These are phyloP conservation scores for Cryphonectria nitschkei DNA, from an alignment of 2,329 filamentous ascomycete genomes.

Conservation along the genomic window DNA sequence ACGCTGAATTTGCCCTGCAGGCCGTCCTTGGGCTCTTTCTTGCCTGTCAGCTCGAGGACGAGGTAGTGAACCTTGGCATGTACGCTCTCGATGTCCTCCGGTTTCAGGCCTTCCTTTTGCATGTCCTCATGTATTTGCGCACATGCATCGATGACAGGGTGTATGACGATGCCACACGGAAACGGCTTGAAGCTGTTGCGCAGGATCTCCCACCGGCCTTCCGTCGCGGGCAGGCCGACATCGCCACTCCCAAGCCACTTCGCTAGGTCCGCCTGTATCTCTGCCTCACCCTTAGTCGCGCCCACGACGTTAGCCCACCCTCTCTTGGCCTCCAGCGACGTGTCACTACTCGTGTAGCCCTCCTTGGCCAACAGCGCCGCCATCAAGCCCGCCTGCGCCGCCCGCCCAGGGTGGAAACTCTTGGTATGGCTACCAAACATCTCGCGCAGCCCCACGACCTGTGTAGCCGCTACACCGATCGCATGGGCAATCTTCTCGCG, in stretches of 20 bases:
- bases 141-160: slow-evolving; percentile 57
- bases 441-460: slow-evolving; percentile 56
- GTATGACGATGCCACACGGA: slow-evolving; percentile 60
- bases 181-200: slow-evolving; percentile 61
- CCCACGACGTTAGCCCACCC: slow-evolving; percentile 58
- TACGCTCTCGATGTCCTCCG: slow-evolving; percentile 43
- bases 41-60: slow-evolving; percentile 56
- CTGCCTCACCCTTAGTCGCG: slow-evolving; percentile 42
- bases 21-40: slow-evolving; percentile 51
- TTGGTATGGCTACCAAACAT: slow-evolving; percentile 61
- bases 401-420: slow-evolving; percentile 57
- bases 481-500: slow-evolving; percentile 49
- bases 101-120: slow-evolving; percentile 34
- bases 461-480: slow-evolving; percentile 56
- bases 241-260: slow-evolving; percentile 36
- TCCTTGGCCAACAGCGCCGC: slow-evolving; percentile 44
- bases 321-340: slow-evolving; percentile 54
- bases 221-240: slow-evolving; percentile 1
- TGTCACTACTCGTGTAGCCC: slow-evolving; percentile 52
- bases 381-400: slow-evolving; percentile 55
- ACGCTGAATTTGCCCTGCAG: slow-evolving; percentile 60
- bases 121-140: slow-evolving; percentile 47
- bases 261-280: slow-evolving; percentile 37
- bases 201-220: slow-evolving; percentile 52
- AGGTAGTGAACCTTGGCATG: slow-evolving; percentile 53